Base-by-base conservation (phyloP, 305 asterid species). In the Fraxinus angustifolia region DNA sequence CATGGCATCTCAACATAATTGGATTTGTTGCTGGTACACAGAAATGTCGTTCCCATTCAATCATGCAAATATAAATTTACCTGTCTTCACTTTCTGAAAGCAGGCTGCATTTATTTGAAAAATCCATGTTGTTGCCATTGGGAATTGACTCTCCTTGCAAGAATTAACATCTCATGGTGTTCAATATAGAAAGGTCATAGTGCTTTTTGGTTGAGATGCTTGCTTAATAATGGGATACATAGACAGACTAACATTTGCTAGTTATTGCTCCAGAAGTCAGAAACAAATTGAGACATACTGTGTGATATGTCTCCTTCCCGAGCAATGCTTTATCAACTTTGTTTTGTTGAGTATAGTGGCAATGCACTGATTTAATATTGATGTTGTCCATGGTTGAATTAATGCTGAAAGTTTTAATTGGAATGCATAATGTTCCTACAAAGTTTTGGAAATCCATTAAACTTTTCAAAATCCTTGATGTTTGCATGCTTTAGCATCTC, bases 141-240 rank as follows among this genome's bases (percentile, higher is more conserved):
- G 67, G 67, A 56, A n/a, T 56, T 56, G 26, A 6, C 28, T n/a
- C 67, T 53, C 2, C 65, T 7, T 28, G 2, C 11, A 56, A 56
- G 3, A 19, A 17, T 56, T 17, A 6, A 35, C 35, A 53, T 40
- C 50, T 78, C 16, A 23, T 74, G 67, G 79, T 79, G 68, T 8
- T 45, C 12, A 65, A 7, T 62, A 77, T 50, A 62, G 72, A 62
- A 21, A 21, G 34, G 72, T 62, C 19, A 0, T 53, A 45, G 56
- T 45, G 56, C 56, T 33, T 42, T 42, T 45, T 12, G 17, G 17
- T 45, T 45, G 56, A 45, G 56, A 45, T 35, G 33, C 73, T 58
- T 76, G 38, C 73, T 65, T 78, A 21, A 77, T 80, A 50, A 68
- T 78, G 77, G 60, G 78, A 70, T 71, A 70, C 53, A 67, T 38